These are phyloP conservation scores for Zhuliangozyma parablackwelliae DNA, from an alignment of 1,139 yeast genomes.

Conservation along the genomic window DNA sequence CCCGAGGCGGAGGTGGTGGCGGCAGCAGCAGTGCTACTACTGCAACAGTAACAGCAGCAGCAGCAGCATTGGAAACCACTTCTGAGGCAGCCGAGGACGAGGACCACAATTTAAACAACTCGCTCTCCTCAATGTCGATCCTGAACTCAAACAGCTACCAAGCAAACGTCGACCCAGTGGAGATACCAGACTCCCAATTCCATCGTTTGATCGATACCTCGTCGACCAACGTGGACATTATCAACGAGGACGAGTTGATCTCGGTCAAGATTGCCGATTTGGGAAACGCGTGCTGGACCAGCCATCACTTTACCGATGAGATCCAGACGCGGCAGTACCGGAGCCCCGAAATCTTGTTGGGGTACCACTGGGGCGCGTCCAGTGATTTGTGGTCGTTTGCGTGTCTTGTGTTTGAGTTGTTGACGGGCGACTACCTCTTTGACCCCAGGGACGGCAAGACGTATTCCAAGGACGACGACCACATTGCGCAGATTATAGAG, in stretches of 20 bases:
- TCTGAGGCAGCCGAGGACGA: conserved; percentile 5
- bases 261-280: conserved; percentile 49
- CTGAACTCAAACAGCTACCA: conserved; percentile 26
- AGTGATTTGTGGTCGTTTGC: conserved; percentile 50
- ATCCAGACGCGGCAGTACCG: conserved; percentile 49
- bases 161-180: conserved; percentile 20
- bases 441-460: conserved; percentile 47
- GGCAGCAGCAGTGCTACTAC: too few relatives aligned
- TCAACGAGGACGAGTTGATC: conserved; percentile 44
- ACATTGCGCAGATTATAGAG: conserved; percentile 46
- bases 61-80: conserved; percentile 2
- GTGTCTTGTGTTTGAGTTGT: conserved; percentile 41
- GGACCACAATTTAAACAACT: conserved; percentile 28
- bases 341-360: conserved; percentile 44
- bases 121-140: conserved; percentile 42
- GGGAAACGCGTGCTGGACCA: conserved; percentile 49
- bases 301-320: conserved; percentile 48
- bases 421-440: conserved; percentile 47
- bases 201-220: conserved; percentile 6
- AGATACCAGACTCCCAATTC: conserved; percentile 15
- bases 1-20: not conserved
- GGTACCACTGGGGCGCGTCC: conserved; percentile 49
- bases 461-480: conserved; percentile 47
- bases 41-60: too few relatives aligned
- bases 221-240: conserved; percentile 14